Conservation (phyloP, 1,284 basidiomycete species). For the Pyrrhoderma lamaoense region DNA sequence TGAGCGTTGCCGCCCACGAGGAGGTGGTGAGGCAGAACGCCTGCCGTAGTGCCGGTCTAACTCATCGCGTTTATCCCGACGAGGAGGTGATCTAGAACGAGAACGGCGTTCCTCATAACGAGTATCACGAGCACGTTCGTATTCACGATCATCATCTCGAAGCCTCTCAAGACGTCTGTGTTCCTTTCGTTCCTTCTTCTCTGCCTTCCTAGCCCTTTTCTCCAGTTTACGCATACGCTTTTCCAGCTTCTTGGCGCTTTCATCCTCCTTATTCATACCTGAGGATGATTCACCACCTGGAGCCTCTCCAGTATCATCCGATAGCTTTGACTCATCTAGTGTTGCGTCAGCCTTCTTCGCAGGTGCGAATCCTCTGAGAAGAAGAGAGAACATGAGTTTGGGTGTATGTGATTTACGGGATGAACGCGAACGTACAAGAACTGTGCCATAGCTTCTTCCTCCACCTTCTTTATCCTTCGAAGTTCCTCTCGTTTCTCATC, state of each 20-base stretch:
- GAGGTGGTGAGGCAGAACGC: slow-evolving; percentile 4
- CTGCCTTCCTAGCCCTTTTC: slow-evolving; percentile 19
- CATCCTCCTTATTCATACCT: not conserved
- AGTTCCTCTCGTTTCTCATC: slow-evolving; percentile 63
- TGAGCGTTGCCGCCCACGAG: not conserved
- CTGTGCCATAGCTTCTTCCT: slow-evolving; percentile 77
- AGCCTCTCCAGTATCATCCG: slow-evolving; percentile 3
- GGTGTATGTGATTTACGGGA: not conserved
- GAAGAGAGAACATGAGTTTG: not conserved
- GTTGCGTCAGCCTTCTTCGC: slow-evolving; percentile 19
- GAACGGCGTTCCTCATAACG: slow-evolving; percentile 3
- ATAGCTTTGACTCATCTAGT: not conserved
- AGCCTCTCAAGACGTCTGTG: slow-evolving; percentile 5
- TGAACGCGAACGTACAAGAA: slow-evolving; percentile 51
- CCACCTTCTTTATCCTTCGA: slow-evolving; percentile 71
- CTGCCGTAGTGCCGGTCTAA: not conserved
- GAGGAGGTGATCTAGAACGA: slow-evolving; percentile 14
- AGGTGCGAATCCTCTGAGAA: slow-evolving; percentile 26
- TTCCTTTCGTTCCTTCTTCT: slow-evolving; percentile 19
- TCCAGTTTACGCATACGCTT: slow-evolving; percentile 23
- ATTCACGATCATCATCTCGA: slow-evolving; percentile 10
- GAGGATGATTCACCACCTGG: slow-evolving; percentile 1
- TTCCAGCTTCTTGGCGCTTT: slow-evolving; percentile 19
- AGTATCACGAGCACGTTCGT: not conserved
- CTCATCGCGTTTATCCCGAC: slow-evolving; percentile 6